Evolutionary conservation across 2,329 filamentous ascomycete species (phyloP), one percentile per base, ranked within the genome.

Genomic region (Colletotrichum magnum): DNA sequence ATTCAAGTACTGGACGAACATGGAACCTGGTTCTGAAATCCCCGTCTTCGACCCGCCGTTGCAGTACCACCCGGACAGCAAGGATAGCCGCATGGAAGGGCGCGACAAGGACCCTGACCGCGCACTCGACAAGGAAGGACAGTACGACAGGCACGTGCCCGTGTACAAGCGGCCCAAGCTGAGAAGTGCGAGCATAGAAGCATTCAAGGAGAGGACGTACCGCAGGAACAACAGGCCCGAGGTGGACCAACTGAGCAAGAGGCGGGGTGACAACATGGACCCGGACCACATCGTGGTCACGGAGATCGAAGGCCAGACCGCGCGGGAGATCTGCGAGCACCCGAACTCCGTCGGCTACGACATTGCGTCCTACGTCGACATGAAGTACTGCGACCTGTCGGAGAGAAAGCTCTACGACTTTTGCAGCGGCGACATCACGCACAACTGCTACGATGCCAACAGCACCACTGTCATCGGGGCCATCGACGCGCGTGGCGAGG

Each of bases 21-120:
- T 74, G 32, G 39, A 67, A 7, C 68, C 73, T 16, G 72, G 76
- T 45, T 70, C 70, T 18, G 56, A 58, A 28, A 72, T 76, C 24
- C 75, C 74, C 16, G 71, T 75, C 45, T 78, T 76, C 69, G 62
- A 75, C 26, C 75, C 75, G 15, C 64, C 67, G 1, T 67, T 77
- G 47, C 59, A 76, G n/a, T 77, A 77, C 59, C 61, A 72, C 9
- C 59, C 47, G 1, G 58, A 76, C 50, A 64, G 70, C 1, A 24
- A 36, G 4, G 60, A 51, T 41, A n/a, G 39, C 26, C 15, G 43
- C 10, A 60, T 48, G 9, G 51, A 71, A 9, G 71, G 71, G 4
- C 45, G 54, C 1, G 67, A 72, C n/a, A 56, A 71, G 50, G n/a
- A 68, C 3, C 65, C 71, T 1, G 69, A 71, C 26, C 58, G 60